phyloP scores from a whole-genome alignment of 2,329 filamentous ascomycete species.

The Achaetomium macrosporum region DNA sequence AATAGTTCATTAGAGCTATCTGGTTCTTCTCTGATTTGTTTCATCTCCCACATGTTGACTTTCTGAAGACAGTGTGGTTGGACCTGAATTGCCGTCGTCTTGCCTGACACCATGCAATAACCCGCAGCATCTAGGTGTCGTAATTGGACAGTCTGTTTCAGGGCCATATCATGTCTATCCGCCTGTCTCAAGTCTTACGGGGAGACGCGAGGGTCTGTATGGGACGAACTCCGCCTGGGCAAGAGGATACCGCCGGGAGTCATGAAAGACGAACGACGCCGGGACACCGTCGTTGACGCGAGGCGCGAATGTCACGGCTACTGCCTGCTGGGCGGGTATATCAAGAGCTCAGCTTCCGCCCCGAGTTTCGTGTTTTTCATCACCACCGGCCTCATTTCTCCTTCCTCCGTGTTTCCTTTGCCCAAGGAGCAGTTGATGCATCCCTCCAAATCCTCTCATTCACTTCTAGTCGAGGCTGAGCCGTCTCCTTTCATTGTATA shows the following conservation, averaged over 20 bases:
- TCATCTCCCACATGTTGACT: background rate
- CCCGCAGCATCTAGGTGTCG: background rate
- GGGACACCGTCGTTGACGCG: background rate
- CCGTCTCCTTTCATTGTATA: background rate
- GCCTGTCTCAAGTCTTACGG: background rate
- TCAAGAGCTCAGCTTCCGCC: background rate
- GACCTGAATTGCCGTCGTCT: background rate
- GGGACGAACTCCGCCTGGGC: background rate
- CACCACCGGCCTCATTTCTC: background rate
- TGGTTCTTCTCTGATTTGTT: background rate
- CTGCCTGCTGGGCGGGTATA: background rate
- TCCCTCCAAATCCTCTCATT: background rate
- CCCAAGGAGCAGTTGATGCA: background rate
- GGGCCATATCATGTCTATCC: background rate
- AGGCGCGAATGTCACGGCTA: background rate
- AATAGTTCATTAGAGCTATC: background rate
- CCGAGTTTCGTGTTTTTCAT: background rate
- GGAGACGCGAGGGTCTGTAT: background rate
- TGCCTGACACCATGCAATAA: background rate
- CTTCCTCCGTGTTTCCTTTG: background rate
- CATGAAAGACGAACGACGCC: background rate
- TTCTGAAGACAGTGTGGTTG: background rate
- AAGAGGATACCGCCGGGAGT: too few species aligned
- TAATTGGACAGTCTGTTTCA: background rate
- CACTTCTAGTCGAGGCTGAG: background rate